Conservation (phyloP, 108 stramenopile species). For the Cyclotella baltica region DNA sequence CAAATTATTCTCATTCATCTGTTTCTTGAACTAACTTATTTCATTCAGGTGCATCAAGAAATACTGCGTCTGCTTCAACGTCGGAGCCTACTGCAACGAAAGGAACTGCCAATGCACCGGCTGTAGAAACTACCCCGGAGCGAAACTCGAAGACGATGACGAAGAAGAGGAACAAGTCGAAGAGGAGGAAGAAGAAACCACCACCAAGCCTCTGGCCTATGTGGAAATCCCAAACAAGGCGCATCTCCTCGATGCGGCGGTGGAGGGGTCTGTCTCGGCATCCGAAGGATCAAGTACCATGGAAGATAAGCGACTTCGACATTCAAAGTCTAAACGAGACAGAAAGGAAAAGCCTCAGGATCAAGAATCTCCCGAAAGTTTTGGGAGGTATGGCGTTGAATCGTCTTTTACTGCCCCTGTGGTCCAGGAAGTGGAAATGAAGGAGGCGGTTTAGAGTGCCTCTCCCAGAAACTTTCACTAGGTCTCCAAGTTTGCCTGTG, state of each 20-base stretch:
- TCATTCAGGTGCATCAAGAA: constrained; percentile 67
- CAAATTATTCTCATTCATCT: neutral
- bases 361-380: neutral
- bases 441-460: no score
- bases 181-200: neutral
- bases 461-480: no score
- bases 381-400: no score
- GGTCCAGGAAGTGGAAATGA: no score
- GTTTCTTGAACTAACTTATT: neutral
- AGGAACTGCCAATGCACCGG: constrained; percentile 49
- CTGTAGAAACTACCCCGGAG: constrained; percentile 41
- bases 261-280: neutral
- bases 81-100: constrained; percentile 45
- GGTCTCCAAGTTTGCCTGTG: no score
- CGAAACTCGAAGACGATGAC: neutral
- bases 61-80: constrained; percentile 69
- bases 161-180: constrained; percentile 15
- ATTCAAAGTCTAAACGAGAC: neutral
- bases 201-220: neutral
- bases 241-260: neutral
- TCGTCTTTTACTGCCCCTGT: no score
- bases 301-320: neutral
- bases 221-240: neutral
- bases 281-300: neutral
- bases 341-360: constrained; percentile 1